Evolutionary conservation across 2,329 filamentous ascomycete genomes (phyloP), one percentile per base, ranked within the genome.

Genomic region (Bipolaris victoriae): DNA sequence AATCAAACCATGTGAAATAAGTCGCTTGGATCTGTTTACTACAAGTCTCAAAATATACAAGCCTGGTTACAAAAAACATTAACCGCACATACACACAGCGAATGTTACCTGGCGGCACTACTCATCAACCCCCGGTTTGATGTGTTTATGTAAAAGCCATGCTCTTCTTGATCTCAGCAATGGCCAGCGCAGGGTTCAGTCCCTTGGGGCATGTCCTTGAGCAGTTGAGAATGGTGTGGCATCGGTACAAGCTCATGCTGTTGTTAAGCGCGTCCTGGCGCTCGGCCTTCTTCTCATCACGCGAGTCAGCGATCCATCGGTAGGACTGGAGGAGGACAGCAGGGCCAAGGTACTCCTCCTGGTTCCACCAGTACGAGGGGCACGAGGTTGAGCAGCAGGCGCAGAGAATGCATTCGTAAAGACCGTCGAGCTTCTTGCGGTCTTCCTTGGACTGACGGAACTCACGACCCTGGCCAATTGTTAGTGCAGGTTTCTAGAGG

Each of bases 301-400:
- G 90, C 41, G 91, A 96, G 79, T 99, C 95, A 75, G 89, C 90
- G 67, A 99, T 85, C 95, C 95, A 99, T 76, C 94, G 88, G 88
- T 98, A 99, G 7, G 92, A 97, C 82, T 99, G 95, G 67, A 99
- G 88, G 51, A 99, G 90, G 60, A 99, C 91, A 67, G 95, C 95
- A 58, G 95, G 95, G 63, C 95, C 95, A 49, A 99, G 91, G 83
- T 99, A 99, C 80, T 98, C 93, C 82, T 98, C 93, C 69, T 90
- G 88, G 84, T 99, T 99, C 95, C 95, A 99, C 95, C 95, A 99
- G 86, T 99, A 99, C 16, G 92, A 97, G n/a, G 95, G 95, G 85
- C 95, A 99, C 45, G 94, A 97, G 20, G 95, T 99, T 67, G 91
- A 95, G 88, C 95, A 99, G 88, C 95, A 99, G 70, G 94, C 94